Conservation (phyloP, 768 basidiomycete species). For the Tricholoma flavovirens region DNA sequence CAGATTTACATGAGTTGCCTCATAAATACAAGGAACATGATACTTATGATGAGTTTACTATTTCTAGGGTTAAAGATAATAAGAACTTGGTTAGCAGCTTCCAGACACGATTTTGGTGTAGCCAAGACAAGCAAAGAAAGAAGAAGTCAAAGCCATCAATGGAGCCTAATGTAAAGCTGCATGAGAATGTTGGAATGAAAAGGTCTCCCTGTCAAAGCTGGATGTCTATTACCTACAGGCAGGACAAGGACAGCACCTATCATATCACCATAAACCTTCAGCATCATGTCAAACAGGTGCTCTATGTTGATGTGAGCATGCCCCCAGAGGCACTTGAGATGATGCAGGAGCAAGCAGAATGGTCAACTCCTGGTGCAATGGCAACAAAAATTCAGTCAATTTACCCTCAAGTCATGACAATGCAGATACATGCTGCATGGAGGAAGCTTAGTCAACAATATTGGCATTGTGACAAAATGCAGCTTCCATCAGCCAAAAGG, state of each 20-base stretch:
- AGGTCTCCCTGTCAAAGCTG: slow-evolving; percentile 17
- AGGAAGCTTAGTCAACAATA: slow-evolving; percentile 18
- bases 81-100: slow-evolving; percentile 12
- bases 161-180: slow-evolving; percentile 14
- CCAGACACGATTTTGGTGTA: slow-evolving; percentile 21
- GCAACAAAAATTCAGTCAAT: slow-evolving; percentile 26
- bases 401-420: slow-evolving; percentile 20
- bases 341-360: slow-evolving; percentile 18
- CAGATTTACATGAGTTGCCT: slow-evolving; percentile 19
- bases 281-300: slow-evolving; percentile 8
- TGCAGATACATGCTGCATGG: slow-evolving; percentile 24
- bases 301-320: slow-evolving; percentile 20
- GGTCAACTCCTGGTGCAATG: slow-evolving; percentile 20
- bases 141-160: slow-evolving; percentile 15
- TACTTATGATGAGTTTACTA: slow-evolving; percentile 2
- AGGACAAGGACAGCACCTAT: background rate
- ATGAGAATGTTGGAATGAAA: slow-evolving; percentile 21
- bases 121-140: slow-evolving; percentile 20
- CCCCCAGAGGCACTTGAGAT: slow-evolving; percentile 16
- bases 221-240: background rate
- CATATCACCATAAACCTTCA: background rate
- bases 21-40: slow-evolving; percentile 1
- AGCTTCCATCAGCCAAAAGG: slow-evolving; percentile 17
- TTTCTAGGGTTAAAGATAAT: slow-evolving; percentile 18
- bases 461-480: slow-evolving; percentile 18